Evolutionary conservation across 148 eudicot genomes (phyloP), one percentile per base, ranked within the genome.

Genomic region (Pouteria glomerata): DNA sequence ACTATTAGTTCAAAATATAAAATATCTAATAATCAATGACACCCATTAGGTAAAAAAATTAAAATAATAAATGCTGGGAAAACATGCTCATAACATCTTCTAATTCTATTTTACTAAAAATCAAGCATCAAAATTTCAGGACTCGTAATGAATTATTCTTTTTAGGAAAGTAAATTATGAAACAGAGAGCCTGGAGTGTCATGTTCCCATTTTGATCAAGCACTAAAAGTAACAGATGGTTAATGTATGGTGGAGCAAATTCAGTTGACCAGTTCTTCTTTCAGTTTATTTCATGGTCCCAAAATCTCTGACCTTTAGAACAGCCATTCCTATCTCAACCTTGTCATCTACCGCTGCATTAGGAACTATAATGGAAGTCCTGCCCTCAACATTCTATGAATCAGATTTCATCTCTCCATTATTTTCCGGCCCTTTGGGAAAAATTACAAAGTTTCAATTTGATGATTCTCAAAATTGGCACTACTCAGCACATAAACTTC

Each of bases 361-460:
- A n/a, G 66, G 66, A 47, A 50, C n/a, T 18, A 48, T 2, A n/a
- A n/a, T 15, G 67, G 58, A n/a, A 68, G 59, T 51, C 71, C 21
- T 30, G 26, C 21, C 16, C 35, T 51, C 27, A 10, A 12, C 13
- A 31, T 23, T 34, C 27, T 12, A n/a, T 13, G 18, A 37, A 34
- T 33, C 47, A 33, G 3, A n/a, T 8, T 33, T 52, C 23, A 68
- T 41, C 35, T 34, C 48, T 68, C 42, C 12, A 33, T 23, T 34
- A 68, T 52, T 52, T 51, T 31, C 29, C 35, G 33, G 41, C 47
- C n/a, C 12, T 68, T 6, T 14, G 45, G 33, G 8, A 14, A 30
- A 31, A 14, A 31, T 34, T 52, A 13, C 12, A 2, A 42, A 34
- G 12, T 37, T 68, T 33, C 8, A 23, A 21, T 21, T 8, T 4